These are phyloP conservation scores for Dactylorhiza incarnata DNA, from an alignment of 106 monocot species.

Conservation along the genomic window DNA sequence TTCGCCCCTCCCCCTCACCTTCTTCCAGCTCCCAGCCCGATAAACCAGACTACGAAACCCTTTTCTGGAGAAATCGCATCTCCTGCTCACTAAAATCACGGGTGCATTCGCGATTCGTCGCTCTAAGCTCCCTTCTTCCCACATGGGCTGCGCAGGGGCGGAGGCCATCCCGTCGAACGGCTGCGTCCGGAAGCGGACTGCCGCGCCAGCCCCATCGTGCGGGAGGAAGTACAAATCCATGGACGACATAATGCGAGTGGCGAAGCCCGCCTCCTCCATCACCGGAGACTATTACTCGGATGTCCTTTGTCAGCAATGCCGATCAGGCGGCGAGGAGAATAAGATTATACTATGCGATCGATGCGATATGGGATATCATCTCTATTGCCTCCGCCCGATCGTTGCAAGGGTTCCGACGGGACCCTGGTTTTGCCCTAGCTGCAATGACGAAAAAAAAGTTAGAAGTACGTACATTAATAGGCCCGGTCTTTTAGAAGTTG, in stretches of 20 bases:
- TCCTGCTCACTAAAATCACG: not conserved
- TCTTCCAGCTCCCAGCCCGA: not conserved
- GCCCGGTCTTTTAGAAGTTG: conserved; percentile 10
- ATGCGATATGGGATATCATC: conserved; percentile 71
- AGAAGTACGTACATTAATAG: conserved; percentile 12
- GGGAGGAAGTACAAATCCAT: conserved; percentile 43
- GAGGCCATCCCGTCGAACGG: conserved; percentile 10
- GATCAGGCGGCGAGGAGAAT: conserved; percentile 52
- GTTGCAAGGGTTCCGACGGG: conserved; percentile 63
- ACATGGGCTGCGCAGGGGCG: not conserved
- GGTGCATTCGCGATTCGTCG: not conserved
- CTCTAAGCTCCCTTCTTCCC: not conserved
- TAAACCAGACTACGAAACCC: not conserved
- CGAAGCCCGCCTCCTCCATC: conserved; percentile 26
- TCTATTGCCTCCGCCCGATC: conserved; percentile 75
- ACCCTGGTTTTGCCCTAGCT: conserved; percentile 70
- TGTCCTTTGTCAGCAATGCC: conserved; percentile 63
- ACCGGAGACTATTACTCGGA: conserved; percentile 39
- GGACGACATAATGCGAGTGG: conserved; percentile 50
- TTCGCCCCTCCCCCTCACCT: not conserved
- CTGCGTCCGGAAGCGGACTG: conserved; percentile 49
- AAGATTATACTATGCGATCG: conserved; percentile 73
- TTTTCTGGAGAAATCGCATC: conserved; percentile 1
- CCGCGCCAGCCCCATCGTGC: conserved; percentile 33
- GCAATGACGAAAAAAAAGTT: conserved; percentile 9